Percentiles rank a stretch among this genome's conserved stretches.
These are phyloP conservation scores for Sodiomyces alkalinus DNA, from an alignment of 2,329 filamentous ascomycete species.

Conservation along the genomic window DNA sequence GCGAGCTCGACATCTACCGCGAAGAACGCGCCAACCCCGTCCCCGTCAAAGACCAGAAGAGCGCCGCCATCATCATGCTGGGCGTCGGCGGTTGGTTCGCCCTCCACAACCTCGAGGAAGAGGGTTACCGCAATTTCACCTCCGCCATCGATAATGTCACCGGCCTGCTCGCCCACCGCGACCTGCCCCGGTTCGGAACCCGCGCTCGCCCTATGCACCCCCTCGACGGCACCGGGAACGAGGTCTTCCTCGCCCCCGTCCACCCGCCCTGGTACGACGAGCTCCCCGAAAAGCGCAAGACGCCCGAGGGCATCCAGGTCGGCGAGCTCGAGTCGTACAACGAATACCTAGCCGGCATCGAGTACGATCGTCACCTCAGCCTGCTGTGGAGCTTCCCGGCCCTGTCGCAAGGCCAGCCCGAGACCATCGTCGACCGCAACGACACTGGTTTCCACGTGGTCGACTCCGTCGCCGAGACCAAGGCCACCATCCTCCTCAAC, in stretches of 20 bases:
- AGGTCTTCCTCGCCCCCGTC: slow-evolving; percentile 14
- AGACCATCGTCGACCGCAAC: slow-evolving; percentile 15
- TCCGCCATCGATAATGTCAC: slow-evolving; percentile 12
- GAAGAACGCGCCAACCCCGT: slow-evolving; percentile 8
- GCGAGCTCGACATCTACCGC: slow-evolving; percentile 10
- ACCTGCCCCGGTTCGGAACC: slow-evolving; percentile 10
- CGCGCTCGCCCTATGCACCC: slow-evolving; percentile 9
- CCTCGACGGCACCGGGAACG: slow-evolving; percentile 12
- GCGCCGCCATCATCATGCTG: slow-evolving; percentile 11
- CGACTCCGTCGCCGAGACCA: slow-evolving; percentile 21
- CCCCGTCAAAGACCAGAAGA: slow-evolving; percentile 7
- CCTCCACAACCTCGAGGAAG: slow-evolving; percentile 3
- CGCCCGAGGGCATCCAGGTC: slow-evolving; percentile 9
- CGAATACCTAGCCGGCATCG: slow-evolving; percentile 6
- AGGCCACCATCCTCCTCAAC: slow-evolving; percentile 35
- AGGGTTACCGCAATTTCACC: slow-evolving; percentile 8
- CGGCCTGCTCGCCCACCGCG: slow-evolving; percentile 8
- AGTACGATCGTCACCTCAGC: slow-evolving; percentile 8
- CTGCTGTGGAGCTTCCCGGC: slow-evolving; percentile 10
- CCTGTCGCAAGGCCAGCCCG: slow-evolving; percentile 2
- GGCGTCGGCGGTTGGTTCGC: slow-evolving; percentile 14
- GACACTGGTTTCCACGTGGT: slow-evolving; percentile 28
- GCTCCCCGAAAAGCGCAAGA: slow-evolving; percentile 4
- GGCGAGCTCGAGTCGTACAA: slow-evolving; percentile 13
- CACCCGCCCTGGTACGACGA: slow-evolving; percentile 10